Base-by-base conservation (phyloP, 2,329 filamentous ascomycete genomes). In the Drechmeria coniospora region DNA sequence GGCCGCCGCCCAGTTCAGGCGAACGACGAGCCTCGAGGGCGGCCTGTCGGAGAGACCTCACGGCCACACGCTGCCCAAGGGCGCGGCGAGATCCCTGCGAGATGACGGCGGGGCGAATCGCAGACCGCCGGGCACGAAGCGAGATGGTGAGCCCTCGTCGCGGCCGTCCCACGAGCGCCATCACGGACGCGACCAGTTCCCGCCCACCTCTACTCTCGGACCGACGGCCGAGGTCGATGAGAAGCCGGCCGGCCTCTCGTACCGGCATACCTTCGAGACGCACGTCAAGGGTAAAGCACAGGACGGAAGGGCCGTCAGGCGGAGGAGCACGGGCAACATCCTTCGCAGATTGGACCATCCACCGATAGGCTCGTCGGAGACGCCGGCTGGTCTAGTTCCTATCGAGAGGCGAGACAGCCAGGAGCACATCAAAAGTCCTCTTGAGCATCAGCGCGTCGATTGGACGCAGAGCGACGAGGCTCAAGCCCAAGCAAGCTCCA, bases 381-480 rank as follows among this genome's bases (percentile, higher is more conserved):
- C 23, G 13, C 25, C 32, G 5, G 27, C 20, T 16, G 14, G 29
- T 15, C 22, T 32, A 11, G 19, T 30, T 14, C 25, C 31, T 11
- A 17, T 25, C n/a, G 26, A 30, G 4, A 30, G 17, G 15, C 20
- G 18, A 8, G 25, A 27, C 2, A 28, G 16, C 12, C 24, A 22
- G 16, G 15, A 25, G 16, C 13, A 34, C 11, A 8, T 28, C 14
- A 32, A 32, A 7, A 35, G 39, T 18, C 32, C 34, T 10, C 38
- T 53, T 17, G 49, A 57, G 30, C 53, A 57, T 37, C 53, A 57
- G 37, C 52, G 59, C 18, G 60, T 63, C 30, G 67, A 74, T 44
- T 74, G 69, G 69, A 63, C 64, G 17, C 68, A 74, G 42, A 63
- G 57, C 38, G 68, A 72, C 35, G 63, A 71, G 45, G 27, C 39